A percentile compares a stretch with the other conserved stretches of the same genome.
Conservation (phyloP, 805 yeast species). For the Wickerhamiella sorbophila region DNA sequence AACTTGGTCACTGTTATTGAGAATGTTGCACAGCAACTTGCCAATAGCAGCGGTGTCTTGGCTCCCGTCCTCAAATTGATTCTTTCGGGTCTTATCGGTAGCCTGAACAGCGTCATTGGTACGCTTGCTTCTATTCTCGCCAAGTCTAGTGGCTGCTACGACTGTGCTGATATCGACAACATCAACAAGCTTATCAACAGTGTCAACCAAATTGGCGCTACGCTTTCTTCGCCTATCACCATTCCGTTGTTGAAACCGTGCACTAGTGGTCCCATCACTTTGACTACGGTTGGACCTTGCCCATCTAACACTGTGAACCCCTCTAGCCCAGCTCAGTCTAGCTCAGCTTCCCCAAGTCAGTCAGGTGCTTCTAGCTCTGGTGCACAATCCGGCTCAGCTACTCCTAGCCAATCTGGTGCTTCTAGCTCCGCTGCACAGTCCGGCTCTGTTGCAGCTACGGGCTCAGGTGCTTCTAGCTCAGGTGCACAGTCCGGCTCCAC, state of each 20-base stretch:
- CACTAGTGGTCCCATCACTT: too few relatives aligned
- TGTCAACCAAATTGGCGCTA: too few relatives aligned
- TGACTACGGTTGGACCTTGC: not conserved
- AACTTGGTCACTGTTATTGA: not conserved
- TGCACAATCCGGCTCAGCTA: constrained; percentile 33
- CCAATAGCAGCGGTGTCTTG: too few relatives aligned
- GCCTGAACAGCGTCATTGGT: not conserved
- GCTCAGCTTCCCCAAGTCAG: constrained; percentile 42
- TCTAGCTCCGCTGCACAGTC: not conserved
- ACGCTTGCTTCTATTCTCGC: constrained; percentile 7
- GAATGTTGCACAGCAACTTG: too few relatives aligned
- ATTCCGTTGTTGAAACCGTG: too few relatives aligned
- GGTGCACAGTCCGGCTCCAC: not conserved
- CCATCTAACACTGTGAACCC: not conserved
- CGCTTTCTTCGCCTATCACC: too few relatives aligned
- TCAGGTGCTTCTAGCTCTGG: constrained; percentile 45
- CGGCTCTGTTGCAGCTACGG: not conserved
- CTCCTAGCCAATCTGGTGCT: constrained; percentile 53
- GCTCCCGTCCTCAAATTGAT: too few relatives aligned
- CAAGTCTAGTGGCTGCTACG: not conserved
- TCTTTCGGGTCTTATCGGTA: too few relatives aligned
- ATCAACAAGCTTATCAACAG: too few relatives aligned
- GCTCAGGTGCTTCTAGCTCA: not conserved
- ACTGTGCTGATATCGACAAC: constrained; percentile 1
- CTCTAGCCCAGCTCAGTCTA: too few relatives aligned